Base-by-base conservation (phyloP, 768 basidiomycete genomes). In the Pholiota microspora region DNA sequence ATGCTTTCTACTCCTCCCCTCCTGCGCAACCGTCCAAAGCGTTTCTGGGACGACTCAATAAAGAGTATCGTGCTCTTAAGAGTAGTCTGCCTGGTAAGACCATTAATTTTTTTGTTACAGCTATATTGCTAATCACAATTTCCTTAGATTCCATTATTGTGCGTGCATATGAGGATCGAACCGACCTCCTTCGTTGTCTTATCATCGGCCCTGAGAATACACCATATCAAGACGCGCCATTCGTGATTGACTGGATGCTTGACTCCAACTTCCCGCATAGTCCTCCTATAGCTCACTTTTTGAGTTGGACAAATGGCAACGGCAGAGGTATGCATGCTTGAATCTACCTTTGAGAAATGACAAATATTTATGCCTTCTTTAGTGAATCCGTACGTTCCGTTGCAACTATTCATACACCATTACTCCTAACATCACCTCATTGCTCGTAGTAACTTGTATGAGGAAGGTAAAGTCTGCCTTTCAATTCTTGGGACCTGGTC, bases 151-250 rank as follows among this genome's bases (percentile, higher is more conserved):
- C 88, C 12, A 94, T 98, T 60, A 64, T 96, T 50, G 91, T 98
- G 45, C 84, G 94, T 54, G 88, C 88, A 23, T 98, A 90, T 65
- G 94, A 97, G 69, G 89, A 96, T 67, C 83, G 94, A 24, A 77
- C 84, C 40, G 94, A 98, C 73, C 78, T 98, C 32, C 70, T 97
- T 56, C 83, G 94, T 28, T 89, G 82, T 64, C 77, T 98, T 46
- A 98, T 98, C 56, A 85, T 98, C 58, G 94, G 94, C 2, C 92
- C 94, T 54, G 84, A 89, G 62, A 94, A 94, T 59, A 97, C 95
- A 7, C 94, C 94, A n/a, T 97, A 96, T 61, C 83, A 92, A 68
- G 89, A 95, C 68, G 92, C 92, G 16, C 95, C 94, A 0, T 95
- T 96, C 70, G 86, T 97, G 23, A 96, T 97, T 53, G 94, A 98